A percentile compares a stretch with the other conserved stretches of the same genome.
Conservation (phyloP, 2,329 filamentous ascomycete species). For the Venturia asperata region DNA sequence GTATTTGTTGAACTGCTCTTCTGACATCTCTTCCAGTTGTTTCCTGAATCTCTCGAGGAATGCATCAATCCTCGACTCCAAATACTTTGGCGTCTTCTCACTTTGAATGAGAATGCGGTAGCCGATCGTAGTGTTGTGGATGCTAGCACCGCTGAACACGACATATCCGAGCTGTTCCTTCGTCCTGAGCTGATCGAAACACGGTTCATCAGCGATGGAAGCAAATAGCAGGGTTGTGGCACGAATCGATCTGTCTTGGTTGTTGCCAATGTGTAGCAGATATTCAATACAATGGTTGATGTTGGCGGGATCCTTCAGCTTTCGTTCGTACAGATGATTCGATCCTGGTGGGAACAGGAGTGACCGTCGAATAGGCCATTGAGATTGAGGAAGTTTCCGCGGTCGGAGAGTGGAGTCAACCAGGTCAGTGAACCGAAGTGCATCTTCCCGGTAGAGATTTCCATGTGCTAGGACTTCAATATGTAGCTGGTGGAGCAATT, state of each 20-base stretch:
- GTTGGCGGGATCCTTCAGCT: constrained; percentile 41
- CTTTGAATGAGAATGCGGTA: constrained; percentile 91
- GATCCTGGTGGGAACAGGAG: constrained; percentile 70
- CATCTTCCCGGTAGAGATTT: constrained; percentile 91
- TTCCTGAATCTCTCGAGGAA: constrained; percentile 66
- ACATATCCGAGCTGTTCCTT: constrained; percentile 98
- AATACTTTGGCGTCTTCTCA: constrained; percentile 73
- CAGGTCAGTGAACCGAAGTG: constrained; percentile 73
- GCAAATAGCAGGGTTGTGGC: constrained; percentile 75
- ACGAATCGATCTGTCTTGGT: constrained; percentile 57
- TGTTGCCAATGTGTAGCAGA: constrained; percentile 37
- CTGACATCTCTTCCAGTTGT: constrained; percentile 66
- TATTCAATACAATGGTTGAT: constrained; percentile 53
- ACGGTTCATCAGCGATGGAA: constrained; percentile 87
- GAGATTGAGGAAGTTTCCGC: constrained; percentile 61
- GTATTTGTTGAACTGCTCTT: constrained; percentile 80
- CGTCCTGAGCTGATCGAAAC: constrained; percentile 88
- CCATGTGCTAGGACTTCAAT: constrained; percentile 86
- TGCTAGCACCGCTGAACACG: constrained; percentile 73
- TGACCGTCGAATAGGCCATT: constrained; percentile 73
- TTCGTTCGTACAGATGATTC: constrained; percentile 70
- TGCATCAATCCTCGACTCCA: constrained; percentile 79
- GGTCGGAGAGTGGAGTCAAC: constrained; percentile 73
- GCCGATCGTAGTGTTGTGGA: constrained; percentile 66
- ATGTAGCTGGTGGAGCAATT: constrained; percentile 74